Evolutionary conservation across 192 early-diverging fungal species (phyloP).

Genomic region (Haplosporangium gracile): DNA sequence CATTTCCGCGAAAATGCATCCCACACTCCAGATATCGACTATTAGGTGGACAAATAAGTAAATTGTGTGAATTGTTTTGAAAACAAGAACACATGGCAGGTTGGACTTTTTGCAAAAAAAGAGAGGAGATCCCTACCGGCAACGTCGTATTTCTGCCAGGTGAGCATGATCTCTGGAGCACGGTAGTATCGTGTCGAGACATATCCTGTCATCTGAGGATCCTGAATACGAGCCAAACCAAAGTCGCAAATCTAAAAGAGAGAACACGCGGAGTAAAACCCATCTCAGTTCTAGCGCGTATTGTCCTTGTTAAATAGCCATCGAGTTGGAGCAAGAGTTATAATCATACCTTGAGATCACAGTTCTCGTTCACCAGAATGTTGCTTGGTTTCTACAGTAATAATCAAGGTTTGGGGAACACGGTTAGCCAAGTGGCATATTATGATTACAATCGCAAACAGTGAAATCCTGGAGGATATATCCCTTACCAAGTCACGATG

Average conservation of each 20-base stretch:
- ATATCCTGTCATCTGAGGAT: slow-evolving; percentile 98
- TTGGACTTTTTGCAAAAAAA: neutral
- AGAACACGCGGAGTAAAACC: neutral
- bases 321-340: neutral
- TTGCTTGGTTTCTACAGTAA: slow-evolving; percentile 79
- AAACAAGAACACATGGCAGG: too few relatives aligned
- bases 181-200: slow-evolving; percentile 99
- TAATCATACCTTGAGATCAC: slow-evolving; percentile 83
- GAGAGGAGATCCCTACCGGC: slow-evolving; percentile 62
- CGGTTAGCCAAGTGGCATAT: neutral
- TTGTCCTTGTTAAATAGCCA: neutral
- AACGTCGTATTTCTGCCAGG: slow-evolving; percentile 98
- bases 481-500: slow-evolving; percentile 88
- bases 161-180: slow-evolving; percentile 99
- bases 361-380: slow-evolving; percentile 97
- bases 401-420: neutral
- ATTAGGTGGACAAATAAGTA: neutral
- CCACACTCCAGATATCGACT: slow-evolving; percentile 96
- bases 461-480: neutral
- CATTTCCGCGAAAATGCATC: slow-evolving; percentile 98
- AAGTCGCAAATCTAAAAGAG: slow-evolving; percentile 88
- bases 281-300: neutral
- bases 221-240: slow-evolving; percentile 94
- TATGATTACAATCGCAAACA: neutral
- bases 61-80: neutral